phyloP scores from a whole-genome alignment of 1,284 basidiomycete species.

The Ceratobasidium theobromae region DNA sequence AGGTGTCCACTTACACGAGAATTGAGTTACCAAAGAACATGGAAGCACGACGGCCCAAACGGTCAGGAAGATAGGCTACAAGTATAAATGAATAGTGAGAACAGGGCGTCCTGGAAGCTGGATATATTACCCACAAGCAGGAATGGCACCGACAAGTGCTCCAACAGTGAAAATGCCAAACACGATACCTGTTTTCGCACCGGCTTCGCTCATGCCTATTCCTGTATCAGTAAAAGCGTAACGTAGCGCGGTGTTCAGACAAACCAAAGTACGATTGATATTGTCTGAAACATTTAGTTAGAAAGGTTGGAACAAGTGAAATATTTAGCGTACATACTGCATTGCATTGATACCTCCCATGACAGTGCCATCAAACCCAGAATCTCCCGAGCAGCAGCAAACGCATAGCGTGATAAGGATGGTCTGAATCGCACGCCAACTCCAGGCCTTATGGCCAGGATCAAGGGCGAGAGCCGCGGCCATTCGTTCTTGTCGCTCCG shows the following conservation, averaged over 20 bases:
- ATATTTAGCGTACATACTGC: slow-evolving; percentile 3
- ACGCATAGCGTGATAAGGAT: slow-evolving; percentile 40
- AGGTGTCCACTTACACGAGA: slow-evolving; percentile 46
- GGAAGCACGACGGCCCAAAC: slow-evolving; percentile 53
- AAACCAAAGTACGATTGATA: slow-evolving; percentile 23
- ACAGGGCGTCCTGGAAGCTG: neutral
- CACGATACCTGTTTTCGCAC: slow-evolving; percentile 53
- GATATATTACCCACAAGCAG: slow-evolving; percentile 45
- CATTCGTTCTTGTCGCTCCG: slow-evolving; percentile 50
- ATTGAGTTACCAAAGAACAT: slow-evolving; percentile 56
- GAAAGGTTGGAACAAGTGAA: neutral
- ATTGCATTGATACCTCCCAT: slow-evolving; percentile 55
- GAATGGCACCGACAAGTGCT: slow-evolving; percentile 47
- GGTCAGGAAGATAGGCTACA: slow-evolving; percentile 55
- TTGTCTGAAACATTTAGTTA: slow-evolving; percentile 7
- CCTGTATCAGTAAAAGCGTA: slow-evolving; percentile 51
- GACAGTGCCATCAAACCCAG: slow-evolving; percentile 57
- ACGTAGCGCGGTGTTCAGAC: slow-evolving; percentile 40
- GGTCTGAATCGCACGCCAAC: slow-evolving; percentile 47
- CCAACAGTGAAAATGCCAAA: slow-evolving; percentile 60
- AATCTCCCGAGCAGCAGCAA: slow-evolving; percentile 46
- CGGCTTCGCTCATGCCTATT: slow-evolving; percentile 50
- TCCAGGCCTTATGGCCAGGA: slow-evolving; percentile 50
- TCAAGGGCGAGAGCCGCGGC: slow-evolving; percentile 51
- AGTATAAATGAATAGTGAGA: too few relatives aligned